Base-by-base conservation (phyloP, 2,329 filamentous ascomycete genomes). In the Penicillium decumbens region DNA sequence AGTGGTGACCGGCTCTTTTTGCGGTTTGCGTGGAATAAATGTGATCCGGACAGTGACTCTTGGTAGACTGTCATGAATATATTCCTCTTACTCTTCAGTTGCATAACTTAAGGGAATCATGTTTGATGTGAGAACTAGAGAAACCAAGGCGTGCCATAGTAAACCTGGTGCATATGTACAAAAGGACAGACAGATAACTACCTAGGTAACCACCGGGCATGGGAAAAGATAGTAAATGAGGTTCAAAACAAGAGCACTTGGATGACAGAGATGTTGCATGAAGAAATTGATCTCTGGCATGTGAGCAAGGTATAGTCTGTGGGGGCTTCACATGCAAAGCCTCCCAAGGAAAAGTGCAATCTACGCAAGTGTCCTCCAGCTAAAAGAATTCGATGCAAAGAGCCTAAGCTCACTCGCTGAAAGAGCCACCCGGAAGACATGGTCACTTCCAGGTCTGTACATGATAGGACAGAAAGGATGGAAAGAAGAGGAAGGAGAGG, bases 31-130 rank as follows among this genome's bases (percentile, higher is more conserved):
- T 53, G 62, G 30, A 60, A 59, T 9, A 25, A 63, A 44, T 53
- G 44, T n/a, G 51, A 60, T 50, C 33, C 25, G 28, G 6, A 18
- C 12, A 53, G 24, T 4, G 28, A 57, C 13, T 52, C 48, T 1
- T 66, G 57, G 64, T 43, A 41, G 20, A 52, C 48, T 18, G 49
- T 60, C 51, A 64, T 37, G 59, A 57, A 43, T 65, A 54, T 25
- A 42, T 57, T 32, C 61, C 61, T 0, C 18, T 37, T 37, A 37
- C 33, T 20, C 33, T 37, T 6, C 23, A 37, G 10, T 27, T 27
- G 25, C 25, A 29, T 29, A 10, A 29, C 10, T 10, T 12, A 12
- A 1, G 7, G 7, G 8, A 10, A 12, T 29, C 10, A 10, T 29
- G 8, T 8, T 9, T 29, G 27, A 29, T 13, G 28, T 13, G 28